Evolutionary conservation across 169 alveolate genomes (phyloP).

Genomic region (Pseudocohnilembus persalinus): DNA sequence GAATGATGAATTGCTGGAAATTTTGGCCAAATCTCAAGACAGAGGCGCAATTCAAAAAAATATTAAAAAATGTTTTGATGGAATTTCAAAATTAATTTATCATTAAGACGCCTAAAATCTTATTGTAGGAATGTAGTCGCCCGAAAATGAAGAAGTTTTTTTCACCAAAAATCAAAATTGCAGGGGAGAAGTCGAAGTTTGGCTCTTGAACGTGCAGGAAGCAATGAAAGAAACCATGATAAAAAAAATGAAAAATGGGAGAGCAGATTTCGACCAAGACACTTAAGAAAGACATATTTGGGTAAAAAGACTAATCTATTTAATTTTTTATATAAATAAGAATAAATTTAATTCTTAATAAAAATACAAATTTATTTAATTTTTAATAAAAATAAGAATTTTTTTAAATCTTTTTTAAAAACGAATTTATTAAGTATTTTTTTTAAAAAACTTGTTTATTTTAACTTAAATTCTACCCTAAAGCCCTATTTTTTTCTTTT

Average conservation of each 20-base stretch:
- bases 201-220: conserved; percentile 67
- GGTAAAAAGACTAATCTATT: too few species aligned
- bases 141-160: conserved; percentile 59
- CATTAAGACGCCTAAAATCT: conserved; percentile 35
- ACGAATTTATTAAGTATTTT: too few species aligned
- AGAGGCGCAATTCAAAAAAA: conserved; percentile 54
- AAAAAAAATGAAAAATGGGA: conserved; percentile 57
- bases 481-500: too few species aligned
- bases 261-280: conserved; percentile 58
- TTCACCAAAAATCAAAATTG: conserved; percentile 45
- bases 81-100: conserved; percentile 45
- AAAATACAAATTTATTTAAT: too few species aligned
- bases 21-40: conserved; percentile 76
- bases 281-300: conserved; percentile 66
- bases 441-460: too few species aligned
- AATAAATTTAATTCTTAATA: too few species aligned
- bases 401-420: too few species aligned
- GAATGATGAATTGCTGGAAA: conserved; percentile 78
- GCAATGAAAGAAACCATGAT: conserved; percentile 76
- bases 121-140: conserved; percentile 54
- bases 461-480: too few species aligned
- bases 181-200: conserved; percentile 65
- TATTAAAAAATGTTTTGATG: conserved; percentile 67
- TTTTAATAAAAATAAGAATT: too few species aligned
- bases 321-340: too few species aligned